Evolutionary conservation across 495 filamentous ascomycete species (phyloP), one percentile per base, ranked within the genome.

Genomic region (Tuber indicum): DNA sequence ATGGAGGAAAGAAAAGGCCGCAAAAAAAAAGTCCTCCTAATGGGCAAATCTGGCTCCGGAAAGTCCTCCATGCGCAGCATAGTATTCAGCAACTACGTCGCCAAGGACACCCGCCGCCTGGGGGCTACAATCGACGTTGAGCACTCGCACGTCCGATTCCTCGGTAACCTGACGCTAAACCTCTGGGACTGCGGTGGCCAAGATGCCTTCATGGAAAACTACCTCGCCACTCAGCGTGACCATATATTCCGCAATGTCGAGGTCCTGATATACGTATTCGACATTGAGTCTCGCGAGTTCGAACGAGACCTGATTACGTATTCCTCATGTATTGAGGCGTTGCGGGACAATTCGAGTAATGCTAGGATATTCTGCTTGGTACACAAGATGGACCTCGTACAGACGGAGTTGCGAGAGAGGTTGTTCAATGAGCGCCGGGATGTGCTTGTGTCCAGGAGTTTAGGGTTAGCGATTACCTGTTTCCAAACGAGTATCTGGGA

Each of bases 81-180:
- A 81, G 96, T 99, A 81, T 99, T 99, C 86, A 94, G 91, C 86
- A 98, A 99, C 85, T 98, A 97, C 81, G 92, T 98, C 72, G 96
- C 96, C 52, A 95, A 95, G 82, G 96, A 99, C 87, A 97, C 97
- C 8, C 91, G 96, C 42, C 87, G 96, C 44, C 86, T 99, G 77
- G 96, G 95, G 71, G 96, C 96, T n/a, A 99, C 96, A 6, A 98
- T 99, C 83, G 96, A 98, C 84, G 94, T 99, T 72, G 96, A 99
- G 86, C 92, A 98, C 79, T 97, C 93, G 70, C 94, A 97, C 85
- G 94, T 98, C 86, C 95, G 96, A 85, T 99, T 99, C 86, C 91
- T 99, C 84, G 96, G 96, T 43, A 98, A 98, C 83, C 87, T 99
- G 71, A 97, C 94, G 46, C 88, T 99, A 75, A 98, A 99, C 85